phyloP scores from a whole-genome alignment of 2,329 filamentous ascomycete genomes.

The Colletotrichum tropicicola region DNA sequence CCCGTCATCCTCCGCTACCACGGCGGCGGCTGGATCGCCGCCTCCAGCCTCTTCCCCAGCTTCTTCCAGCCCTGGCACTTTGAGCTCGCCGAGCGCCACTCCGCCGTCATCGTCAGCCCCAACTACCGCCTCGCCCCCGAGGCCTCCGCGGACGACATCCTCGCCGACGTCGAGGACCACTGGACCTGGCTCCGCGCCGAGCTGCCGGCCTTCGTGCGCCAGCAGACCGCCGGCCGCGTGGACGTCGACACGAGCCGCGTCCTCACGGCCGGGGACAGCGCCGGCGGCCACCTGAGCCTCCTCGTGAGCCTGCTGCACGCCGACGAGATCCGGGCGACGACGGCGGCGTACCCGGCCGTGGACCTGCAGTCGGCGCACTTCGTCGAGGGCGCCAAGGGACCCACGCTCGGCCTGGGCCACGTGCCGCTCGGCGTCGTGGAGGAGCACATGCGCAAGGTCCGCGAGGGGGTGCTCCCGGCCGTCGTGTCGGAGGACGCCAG shows the following conservation, averaged over 20 bases:
- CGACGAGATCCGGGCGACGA: constrained; percentile 30
- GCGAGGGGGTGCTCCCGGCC: not conserved
- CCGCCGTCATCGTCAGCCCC: constrained; percentile 36
- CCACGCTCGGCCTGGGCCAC: not conserved
- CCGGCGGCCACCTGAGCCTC: constrained; percentile 36
- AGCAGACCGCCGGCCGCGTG: constrained; percentile 31
- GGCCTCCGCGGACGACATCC: constrained; percentile 34
- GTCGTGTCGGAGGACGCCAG: not conserved
- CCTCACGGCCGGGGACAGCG: constrained; percentile 20
- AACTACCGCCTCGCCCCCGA: constrained; percentile 37
- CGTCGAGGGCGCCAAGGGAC: not conserved
- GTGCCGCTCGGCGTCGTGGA: constrained; percentile 1
- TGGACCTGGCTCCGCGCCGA: constrained; percentile 36
- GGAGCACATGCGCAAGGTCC: constrained; percentile 5
- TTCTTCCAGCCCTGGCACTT: constrained; percentile 37
- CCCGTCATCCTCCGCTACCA: constrained; percentile 32
- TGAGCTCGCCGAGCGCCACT: constrained; percentile 34
- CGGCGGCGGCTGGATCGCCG: constrained; percentile 37
- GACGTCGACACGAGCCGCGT: not conserved
- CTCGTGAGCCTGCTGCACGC: constrained; percentile 35
- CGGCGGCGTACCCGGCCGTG: constrained; percentile 33
- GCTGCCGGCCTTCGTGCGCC: constrained; percentile 28
- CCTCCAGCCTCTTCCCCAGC: constrained; percentile 31
- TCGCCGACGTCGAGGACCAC: constrained; percentile 37
- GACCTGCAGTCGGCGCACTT: constrained; percentile 25